Base-by-base conservation (phyloP, 1,284 basidiomycete genomes). In the Cryptococcus jaspeensis region DNA sequence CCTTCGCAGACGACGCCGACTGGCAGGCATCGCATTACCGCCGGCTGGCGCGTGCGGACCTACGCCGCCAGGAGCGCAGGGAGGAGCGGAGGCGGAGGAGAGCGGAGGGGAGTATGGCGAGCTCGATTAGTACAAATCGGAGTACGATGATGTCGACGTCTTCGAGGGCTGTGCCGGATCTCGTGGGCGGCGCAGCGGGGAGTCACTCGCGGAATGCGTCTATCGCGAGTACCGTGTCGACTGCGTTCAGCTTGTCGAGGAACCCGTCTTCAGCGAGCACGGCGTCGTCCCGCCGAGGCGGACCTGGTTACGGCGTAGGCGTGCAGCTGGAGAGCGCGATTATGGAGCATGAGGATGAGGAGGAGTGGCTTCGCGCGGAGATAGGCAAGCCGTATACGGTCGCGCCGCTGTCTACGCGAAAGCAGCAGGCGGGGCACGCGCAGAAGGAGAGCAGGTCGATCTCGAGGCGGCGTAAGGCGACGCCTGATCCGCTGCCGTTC, bases 21-120 rank as follows among this genome's bases (percentile, higher is more conserved):
- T 71, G 69, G 66, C 62, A 67, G 38, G 72, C 66, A 7, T 69
- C 72, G 1, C 74, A 75, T 58, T 76, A 75, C 55, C 69, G 75
- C 23, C 62, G 74, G 36, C 55, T 76, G 58, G 67, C 69, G 28
- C 67, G 70, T 2, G 71, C 70, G 28, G 75, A 77, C 37, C 59
- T 72, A 36, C 62, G 71, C 18, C 64, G 63, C 3, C 65, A 72
- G 32, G 69, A 73, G 52, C 49, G 67, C n/a, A 50, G 65, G 37
- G 72, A 70, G 43, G 70, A 71, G 37, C 56, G 73, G 50, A 52
- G 68, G 45, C 56, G 67, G 38, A 55, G 72, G n/a, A 55, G 69
- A 28, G 69, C 61, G 11, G 69, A 69, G 43, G 64, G 67, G 18
- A 63, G 64, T 51, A 56, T 65, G 23, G 55, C 63, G 13, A 54